Evolutionary conservation across 2,329 filamentous ascomycete genomes (phyloP), one percentile per base, ranked within the genome.

Genomic region (Aspergillus glaucus): DNA sequence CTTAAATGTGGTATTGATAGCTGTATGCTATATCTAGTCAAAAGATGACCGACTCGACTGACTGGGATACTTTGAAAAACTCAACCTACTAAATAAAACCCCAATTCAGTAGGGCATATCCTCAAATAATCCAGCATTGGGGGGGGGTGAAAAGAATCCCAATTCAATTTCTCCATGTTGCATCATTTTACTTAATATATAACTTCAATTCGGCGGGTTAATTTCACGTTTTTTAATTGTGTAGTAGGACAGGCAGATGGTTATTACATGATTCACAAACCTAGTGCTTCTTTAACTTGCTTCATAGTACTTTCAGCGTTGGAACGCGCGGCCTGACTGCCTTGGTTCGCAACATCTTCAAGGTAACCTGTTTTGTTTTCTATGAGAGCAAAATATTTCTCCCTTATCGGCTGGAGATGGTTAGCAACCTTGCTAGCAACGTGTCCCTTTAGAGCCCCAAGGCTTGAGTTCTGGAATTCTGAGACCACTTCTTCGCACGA

Each of bases 401-500:
- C 68, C 28, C 69, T 60, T 46, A 71, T 65, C 2, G 52, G 59
- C 12, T 54, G 43, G 21, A 72, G 53, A 48, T 64, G 57, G 17
- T 55, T 26, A 3, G 58, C 58, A 24, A 72, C 53, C 7, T 52
- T 58, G 17, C 80, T 76, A 0, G 81, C 78, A 4, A 88, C 81
- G 56, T 74, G 71, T 6, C 78, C 75, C 66, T 92, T 92, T 48
- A 92, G 72, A 0, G 73, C 73, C 7, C 74, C 74, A 59, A 88
- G 73, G 37, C 66, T 77, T 21, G 75, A 48, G 7, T 62, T 60
- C 24, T 69, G 58, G 47, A 75, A 65, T 21, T 78, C 72, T 6
- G 57, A 54, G 1, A 75, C 79, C 36, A 83, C 58, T 5, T 75
- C 74, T 24, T 74, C 63, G 44, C 68, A 71, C 4, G 66, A 61